Conservation (phyloP, 352 stramenopile genomes). For the Phytophthora idaei region DNA sequence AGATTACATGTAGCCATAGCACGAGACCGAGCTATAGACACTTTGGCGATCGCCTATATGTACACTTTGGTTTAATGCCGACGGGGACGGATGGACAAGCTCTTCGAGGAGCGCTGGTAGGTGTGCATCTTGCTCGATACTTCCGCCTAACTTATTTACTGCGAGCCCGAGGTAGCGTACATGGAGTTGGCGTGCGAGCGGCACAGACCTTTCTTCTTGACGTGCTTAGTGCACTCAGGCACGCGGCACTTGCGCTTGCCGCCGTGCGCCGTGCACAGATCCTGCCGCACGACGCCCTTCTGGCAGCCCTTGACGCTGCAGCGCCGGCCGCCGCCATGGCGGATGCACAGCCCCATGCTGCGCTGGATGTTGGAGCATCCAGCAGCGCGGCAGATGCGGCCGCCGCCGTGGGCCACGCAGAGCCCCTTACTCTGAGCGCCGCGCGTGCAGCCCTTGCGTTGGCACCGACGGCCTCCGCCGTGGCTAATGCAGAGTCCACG, state of each 20-base stretch:
- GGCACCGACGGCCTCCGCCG: slow-evolving; percentile 77
- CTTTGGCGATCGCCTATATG: slow-evolving; percentile 21
- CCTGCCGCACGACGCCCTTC: slow-evolving; percentile 87
- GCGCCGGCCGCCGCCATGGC: slow-evolving; percentile 82
- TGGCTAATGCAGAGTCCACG: slow-evolving; percentile 85
- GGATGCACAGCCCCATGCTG: slow-evolving; percentile 89
- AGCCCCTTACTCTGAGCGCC: slow-evolving; percentile 83
- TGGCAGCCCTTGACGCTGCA: slow-evolving; percentile 83
- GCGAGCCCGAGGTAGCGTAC: slow-evolving; percentile 30
- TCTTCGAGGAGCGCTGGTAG: not conserved
- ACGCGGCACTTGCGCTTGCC: slow-evolving; percentile 86
- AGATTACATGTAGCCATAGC: not conserved
- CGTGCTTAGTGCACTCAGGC: slow-evolving; percentile 82
- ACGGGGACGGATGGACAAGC: not conserved
- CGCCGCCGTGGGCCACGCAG: slow-evolving; percentile 84
- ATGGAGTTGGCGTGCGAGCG: slow-evolving; percentile 79
- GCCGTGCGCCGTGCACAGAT: slow-evolving; percentile 86
- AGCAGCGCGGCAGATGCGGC: slow-evolving; percentile 77
- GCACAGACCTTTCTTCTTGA: slow-evolving; percentile 87
- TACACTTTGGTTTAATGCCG: slow-evolving; percentile 37
- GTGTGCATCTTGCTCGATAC: not conserved
- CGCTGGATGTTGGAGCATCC: slow-evolving; percentile 88
- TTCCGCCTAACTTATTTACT: slow-evolving; percentile 23
- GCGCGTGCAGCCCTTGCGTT: slow-evolving; percentile 83
- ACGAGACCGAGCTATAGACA: slow-evolving; percentile 6